Evolutionary conservation across 805 yeast genomes (phyloP).

Genomic region (Ogataea chonburiensis): DNA sequence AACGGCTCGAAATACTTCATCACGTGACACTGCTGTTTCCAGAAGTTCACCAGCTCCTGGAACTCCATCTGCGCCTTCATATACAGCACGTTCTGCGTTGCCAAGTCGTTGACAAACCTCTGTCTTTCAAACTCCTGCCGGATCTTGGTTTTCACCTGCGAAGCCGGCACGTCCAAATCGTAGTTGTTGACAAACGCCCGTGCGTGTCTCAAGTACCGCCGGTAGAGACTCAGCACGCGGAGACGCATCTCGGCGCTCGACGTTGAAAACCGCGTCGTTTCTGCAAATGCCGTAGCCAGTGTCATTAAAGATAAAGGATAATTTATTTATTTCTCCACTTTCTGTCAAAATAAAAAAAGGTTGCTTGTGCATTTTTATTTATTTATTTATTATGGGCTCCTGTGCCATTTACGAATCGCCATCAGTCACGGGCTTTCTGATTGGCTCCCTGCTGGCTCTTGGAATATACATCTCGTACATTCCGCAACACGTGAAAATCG

Average conservation of each 20-base stretch:
- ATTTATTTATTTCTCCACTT: conserved; percentile 5
- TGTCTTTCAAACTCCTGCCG: conserved; percentile 89
- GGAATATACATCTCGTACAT: conserved; percentile 71
- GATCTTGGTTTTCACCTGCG: conserved; percentile 75
- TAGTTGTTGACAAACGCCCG: conserved; percentile 53
- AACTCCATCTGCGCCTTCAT: conserved; percentile 89
- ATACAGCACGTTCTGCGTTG: conserved; percentile 63
- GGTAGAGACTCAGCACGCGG: conserved; percentile 68
- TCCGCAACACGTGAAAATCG: conserved; percentile 70
- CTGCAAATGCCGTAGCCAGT: conserved; percentile 80
- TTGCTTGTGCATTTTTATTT: too few species aligned
- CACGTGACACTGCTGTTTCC: conserved; percentile 88
- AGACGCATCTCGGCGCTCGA: conserved; percentile 58
- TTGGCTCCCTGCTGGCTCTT: conserved; percentile 53
- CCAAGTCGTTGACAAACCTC: conserved; percentile 66
- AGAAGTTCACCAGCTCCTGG: conserved; percentile 82
- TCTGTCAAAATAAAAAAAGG: conserved; percentile 11
- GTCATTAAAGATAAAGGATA: conserved; percentile 38
- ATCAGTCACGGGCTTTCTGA: conserved; percentile 44
- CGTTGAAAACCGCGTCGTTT: conserved; percentile 67
- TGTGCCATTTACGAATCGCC: conserved; percentile 52
- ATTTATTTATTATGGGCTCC: conserved; percentile 8
- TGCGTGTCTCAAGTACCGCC: conserved; percentile 65
- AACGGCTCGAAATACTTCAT: conserved; percentile 76
- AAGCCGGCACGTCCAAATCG: conserved; percentile 74